Evolutionary conservation across 2,329 filamentous ascomycete genomes (phyloP), one percentile per base, ranked within the genome.

Genomic region (Stagonosporopsis vannaccii): DNA sequence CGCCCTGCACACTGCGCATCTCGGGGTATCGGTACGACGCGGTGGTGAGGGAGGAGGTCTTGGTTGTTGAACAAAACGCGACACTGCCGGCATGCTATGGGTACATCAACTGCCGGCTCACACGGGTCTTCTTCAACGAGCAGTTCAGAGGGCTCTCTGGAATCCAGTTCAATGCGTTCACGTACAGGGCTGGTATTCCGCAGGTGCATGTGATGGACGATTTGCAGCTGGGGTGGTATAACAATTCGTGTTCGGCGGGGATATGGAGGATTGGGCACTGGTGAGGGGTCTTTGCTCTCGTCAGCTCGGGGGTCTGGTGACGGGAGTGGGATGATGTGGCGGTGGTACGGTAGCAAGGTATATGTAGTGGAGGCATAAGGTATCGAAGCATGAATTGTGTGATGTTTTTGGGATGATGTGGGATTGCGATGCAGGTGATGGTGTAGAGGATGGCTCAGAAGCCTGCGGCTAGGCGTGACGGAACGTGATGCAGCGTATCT

Each of bases 201-300:
- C 68, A 75, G 52, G 66, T 74, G 25, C 80, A 78, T 63, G 80
- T 82, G 71, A 72, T 83, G 71, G 82, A 84, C 60, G 75, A 81
- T 54, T 63, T 84, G 52, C 60, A 74, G 41, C 66, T 83, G 65
- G 77, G 74, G 37, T 84, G 82, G 82, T 76, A 71, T 52, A 79
- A 84, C 70, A 79, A 79, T 58, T 80, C 72, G 36, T 84, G 82
- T 60, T 74, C 71, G 32, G 81, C 82, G 48, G 82, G 77, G 2
- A 68, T 75, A 15, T 28, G 72, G 56, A 67, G 75, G 40, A 68
- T 72, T 33, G 66, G 71, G 1, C 67, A 71, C 49, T 52, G 67
- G 56, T 74, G 13, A 71, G 25, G 23, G 25, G 23, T 22, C 13
- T 19, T 26, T 26, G n/a, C 20, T n/a, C 2, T 30, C 13, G 25